Conservation (phyloP, 148 eudicot species). For the Rhododendron mucronatum region DNA sequence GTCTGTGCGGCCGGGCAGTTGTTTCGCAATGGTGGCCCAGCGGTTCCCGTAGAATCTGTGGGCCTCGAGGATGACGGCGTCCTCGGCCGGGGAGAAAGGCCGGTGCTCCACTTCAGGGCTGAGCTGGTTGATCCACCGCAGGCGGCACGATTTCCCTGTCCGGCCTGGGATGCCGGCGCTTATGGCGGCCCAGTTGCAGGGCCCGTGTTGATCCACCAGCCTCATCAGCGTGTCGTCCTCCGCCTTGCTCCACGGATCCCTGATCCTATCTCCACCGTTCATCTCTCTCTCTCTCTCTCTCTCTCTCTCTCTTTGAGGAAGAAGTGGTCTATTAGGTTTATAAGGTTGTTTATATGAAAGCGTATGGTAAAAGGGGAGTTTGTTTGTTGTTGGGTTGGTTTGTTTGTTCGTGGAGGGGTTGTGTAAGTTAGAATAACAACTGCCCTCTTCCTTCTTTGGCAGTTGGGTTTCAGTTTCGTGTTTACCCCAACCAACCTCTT, state of each 20-base stretch:
- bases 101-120: conserved; percentile 58
- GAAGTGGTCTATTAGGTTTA: neutral
- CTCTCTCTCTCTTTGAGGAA: neutral
- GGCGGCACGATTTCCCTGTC: conserved; percentile 64
- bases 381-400: neutral
- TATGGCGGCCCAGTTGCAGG: conserved; percentile 62
- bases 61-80: conserved; percentile 37
- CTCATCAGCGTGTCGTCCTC: conserved; percentile 44
- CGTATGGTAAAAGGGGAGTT: neutral
- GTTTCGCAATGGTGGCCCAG: conserved; percentile 64
- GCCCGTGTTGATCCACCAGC: conserved; percentile 52
- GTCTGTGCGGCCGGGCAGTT: conserved; percentile 55
- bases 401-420: neutral
- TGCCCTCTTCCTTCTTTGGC: neutral
- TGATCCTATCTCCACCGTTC: conserved; percentile 18
- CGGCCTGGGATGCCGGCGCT: conserved; percentile 53
- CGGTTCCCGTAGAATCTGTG: conserved; percentile 47
- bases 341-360: neutral
- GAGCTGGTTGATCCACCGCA: conserved; percentile 74
- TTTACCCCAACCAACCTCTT: neutral
- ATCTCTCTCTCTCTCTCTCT: neutral
- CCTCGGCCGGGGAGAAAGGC: conserved; percentile 50
- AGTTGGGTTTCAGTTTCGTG: neutral
- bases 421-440: neutral
- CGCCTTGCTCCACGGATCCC: conserved; percentile 61